Percentiles rank a stretch among this genome's conserved stretches.
phyloP scores from a whole-genome alignment of 2,329 filamentous ascomycete species.

The Colletotrichum limetticola region DNA sequence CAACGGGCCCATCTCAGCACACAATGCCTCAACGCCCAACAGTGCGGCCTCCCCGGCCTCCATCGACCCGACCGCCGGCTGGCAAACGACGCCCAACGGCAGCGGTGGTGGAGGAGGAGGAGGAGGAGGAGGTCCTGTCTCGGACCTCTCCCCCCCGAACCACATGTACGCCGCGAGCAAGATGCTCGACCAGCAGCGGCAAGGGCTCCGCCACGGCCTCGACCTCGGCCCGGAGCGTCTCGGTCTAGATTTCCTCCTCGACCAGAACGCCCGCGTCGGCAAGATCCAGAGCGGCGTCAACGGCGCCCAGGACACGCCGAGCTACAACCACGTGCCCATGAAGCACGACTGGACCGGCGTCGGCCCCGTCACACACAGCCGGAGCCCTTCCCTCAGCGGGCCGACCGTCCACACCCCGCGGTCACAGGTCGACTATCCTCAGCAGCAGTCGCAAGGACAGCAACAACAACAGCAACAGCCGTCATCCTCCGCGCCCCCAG shows the following conservation, averaged over 20 bases:
- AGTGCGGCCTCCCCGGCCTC: slow-evolving; percentile 50
- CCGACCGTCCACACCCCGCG: slow-evolving; percentile 18
- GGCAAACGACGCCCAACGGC: slow-evolving; percentile 6
- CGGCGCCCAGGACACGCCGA: slow-evolving; percentile 56
- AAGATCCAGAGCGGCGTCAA: slow-evolving; percentile 62
- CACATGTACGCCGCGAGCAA: slow-evolving; percentile 42
- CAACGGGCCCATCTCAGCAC: slow-evolving; percentile 42
- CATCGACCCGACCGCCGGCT: slow-evolving; percentile 37
- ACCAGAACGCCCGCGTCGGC: slow-evolving; percentile 64
- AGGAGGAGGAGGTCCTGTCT: slow-evolving; percentile 15
- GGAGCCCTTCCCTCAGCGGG: slow-evolving; percentile 64
- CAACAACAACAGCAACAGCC: neutral
- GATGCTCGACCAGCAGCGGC: slow-evolving; percentile 57
- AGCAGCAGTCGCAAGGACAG: neutral
- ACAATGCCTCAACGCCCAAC: slow-evolving; percentile 51
- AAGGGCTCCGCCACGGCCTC: slow-evolving; percentile 63
- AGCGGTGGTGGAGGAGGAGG: no score
- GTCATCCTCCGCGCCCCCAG: neutral
- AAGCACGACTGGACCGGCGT: slow-evolving; percentile 60
- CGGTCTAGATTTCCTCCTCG: slow-evolving; percentile 79
- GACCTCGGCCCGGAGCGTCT: slow-evolving; percentile 74
- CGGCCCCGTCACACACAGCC: slow-evolving; percentile 66
- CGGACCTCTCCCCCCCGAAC: slow-evolving; percentile 36
- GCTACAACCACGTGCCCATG: slow-evolving; percentile 59
- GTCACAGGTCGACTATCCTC: slow-evolving; percentile 13